Evolutionary conservation across 495 filamentous ascomycete species (phyloP).

Genomic region (Podospora pseudocomata): DNA sequence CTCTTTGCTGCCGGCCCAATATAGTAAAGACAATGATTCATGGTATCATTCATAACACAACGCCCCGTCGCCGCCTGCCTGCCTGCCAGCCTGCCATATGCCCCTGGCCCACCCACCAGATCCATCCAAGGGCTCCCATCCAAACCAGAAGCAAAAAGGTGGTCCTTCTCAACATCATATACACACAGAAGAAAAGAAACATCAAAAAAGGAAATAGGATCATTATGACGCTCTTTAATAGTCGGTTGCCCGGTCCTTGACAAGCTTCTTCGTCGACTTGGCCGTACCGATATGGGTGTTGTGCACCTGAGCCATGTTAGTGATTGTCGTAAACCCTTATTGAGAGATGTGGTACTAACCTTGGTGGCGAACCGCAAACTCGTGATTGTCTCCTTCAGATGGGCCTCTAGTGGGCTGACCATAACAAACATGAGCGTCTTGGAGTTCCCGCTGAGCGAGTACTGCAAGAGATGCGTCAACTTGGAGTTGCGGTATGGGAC

Average conservation of each 20-base stretch:
- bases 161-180: slow-evolving; percentile 13
- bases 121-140: slow-evolving; percentile 1
- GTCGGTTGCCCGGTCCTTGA: slow-evolving; percentile 5
- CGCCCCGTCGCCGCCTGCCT: slow-evolving; percentile 8
- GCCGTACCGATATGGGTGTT: slow-evolving; percentile 88
- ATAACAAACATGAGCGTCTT: slow-evolving; percentile 99
- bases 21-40: slow-evolving; percentile 11
- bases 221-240: background rate
- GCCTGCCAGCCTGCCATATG: background rate
- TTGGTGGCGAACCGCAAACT: slow-evolving; percentile 96
- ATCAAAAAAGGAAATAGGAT: background rate
- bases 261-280: slow-evolving; percentile 65
- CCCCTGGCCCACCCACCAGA: background rate
- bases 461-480: slow-evolving; percentile 93
- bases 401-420: slow-evolving; percentile 87
- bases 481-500: slow-evolving; percentile 96
- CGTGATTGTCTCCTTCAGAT: slow-evolving; percentile 88
- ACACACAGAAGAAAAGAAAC: slow-evolving; percentile 6
- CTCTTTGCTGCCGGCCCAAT: background rate
- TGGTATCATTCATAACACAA: slow-evolving; percentile 18
- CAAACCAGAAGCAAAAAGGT: slow-evolving; percentile 10
- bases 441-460: slow-evolving; percentile 88
- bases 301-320: slow-evolving; percentile 52
- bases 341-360: slow-evolving; percentile 41
- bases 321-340: background rate